Evolutionary conservation across 116 monocot species (phyloP).

Genomic region (Iris pallida): DNA sequence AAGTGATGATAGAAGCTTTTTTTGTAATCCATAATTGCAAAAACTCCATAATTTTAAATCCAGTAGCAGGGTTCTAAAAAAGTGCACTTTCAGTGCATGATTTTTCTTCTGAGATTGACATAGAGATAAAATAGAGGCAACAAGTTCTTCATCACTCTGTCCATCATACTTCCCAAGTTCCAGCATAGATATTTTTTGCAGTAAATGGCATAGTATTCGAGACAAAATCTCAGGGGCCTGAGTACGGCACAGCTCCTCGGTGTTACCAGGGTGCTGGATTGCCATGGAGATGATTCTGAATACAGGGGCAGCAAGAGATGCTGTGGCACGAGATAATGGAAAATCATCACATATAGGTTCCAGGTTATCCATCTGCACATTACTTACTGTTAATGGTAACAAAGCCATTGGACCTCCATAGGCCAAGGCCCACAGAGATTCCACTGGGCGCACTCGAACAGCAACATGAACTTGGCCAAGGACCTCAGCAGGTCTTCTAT

Average conservation of each 20-base stretch:
- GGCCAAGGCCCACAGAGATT: slow-evolving; percentile 93
- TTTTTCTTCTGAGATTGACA: slow-evolving; percentile 80
- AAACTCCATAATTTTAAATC: slow-evolving; percentile 96
- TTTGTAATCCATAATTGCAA: slow-evolving; percentile 91
- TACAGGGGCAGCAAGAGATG: slow-evolving; percentile 72
- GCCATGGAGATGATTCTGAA: slow-evolving; percentile 82
- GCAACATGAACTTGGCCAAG: slow-evolving; percentile 94
- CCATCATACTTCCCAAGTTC: slow-evolving; percentile 42
- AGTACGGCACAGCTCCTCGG: slow-evolving; percentile 64
- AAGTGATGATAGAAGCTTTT: slow-evolving; percentile 95
- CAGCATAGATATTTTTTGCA: slow-evolving; percentile 49
- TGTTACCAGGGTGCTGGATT: slow-evolving; percentile 84
- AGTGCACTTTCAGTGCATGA: slow-evolving; percentile 79
- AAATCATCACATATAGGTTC: slow-evolving; percentile 67
- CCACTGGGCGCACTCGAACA: slow-evolving; percentile 51
- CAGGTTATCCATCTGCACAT: slow-evolving; percentile 64
- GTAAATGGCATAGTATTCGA: slow-evolving; percentile 55
- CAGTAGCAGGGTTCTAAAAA: slow-evolving; percentile 80
- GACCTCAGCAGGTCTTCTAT: slow-evolving; percentile 93
- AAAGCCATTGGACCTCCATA: slow-evolving; percentile 93
- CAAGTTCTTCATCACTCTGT: slow-evolving; percentile 75
- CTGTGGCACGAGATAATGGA: slow-evolving; percentile 45
- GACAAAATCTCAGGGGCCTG: slow-evolving; percentile 82
- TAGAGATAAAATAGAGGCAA: slow-evolving; percentile 75
- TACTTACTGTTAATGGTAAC: slow-evolving; percentile 75